Conservation (phyloP, 768 basidiomycete genomes). For the Termitomyces sp. region DNA sequence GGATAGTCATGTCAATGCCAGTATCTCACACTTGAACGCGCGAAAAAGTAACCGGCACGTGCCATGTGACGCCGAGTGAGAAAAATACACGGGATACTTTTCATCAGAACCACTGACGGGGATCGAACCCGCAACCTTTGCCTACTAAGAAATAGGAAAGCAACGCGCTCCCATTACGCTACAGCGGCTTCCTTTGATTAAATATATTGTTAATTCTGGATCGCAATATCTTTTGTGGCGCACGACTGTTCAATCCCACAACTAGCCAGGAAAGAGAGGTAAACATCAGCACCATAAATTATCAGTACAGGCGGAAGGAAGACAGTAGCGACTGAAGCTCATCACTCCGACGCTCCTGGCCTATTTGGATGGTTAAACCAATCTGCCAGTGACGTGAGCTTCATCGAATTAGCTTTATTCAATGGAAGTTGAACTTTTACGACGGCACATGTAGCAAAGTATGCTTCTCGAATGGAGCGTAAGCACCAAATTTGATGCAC, state of each 20-base stretch:
- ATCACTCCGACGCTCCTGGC: background rate
- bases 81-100: background rate
- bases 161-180: constrained; percentile 13
- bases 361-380: background rate
- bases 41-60: background rate
- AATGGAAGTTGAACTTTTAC: background rate
- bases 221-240: background rate
- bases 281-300: background rate
- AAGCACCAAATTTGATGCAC: background rate
- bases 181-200: constrained; percentile 1
- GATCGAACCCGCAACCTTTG: constrained; percentile 15
- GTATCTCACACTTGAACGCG: background rate
- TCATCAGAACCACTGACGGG: constrained; percentile 7
- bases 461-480: background rate
- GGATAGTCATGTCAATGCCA: background rate
- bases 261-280: too few relatives aligned
- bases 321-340: background rate
- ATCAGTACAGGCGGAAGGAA: background rate
- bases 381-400: background rate
- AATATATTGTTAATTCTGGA: background rate
- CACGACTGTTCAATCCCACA: too few relatives aligned
- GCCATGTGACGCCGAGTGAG: background rate
- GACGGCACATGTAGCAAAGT: background rate
- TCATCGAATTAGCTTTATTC: background rate
- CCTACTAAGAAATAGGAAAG: constrained; percentile 9